These are phyloP conservation scores for Fusarium sterilihyphosum DNA, from an alignment of 2,329 filamentous ascomycete species.

Conservation along the genomic window DNA sequence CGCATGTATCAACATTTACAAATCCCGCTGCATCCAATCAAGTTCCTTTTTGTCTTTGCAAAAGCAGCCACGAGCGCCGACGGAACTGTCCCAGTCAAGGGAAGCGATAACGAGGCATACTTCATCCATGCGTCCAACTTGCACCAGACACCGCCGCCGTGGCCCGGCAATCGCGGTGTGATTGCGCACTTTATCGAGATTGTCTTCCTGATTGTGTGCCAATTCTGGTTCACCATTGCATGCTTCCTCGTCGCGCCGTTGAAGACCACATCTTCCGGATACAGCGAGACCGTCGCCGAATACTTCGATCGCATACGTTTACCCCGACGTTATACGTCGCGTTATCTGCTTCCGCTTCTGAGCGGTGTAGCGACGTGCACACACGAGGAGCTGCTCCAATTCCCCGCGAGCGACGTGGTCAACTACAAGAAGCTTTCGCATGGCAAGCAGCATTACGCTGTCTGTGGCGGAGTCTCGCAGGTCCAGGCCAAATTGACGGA, in stretches of 20 bases:
- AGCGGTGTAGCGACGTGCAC: constrained; percentile 65
- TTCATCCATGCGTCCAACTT: constrained; percentile 65
- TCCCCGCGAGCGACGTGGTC: constrained; percentile 63
- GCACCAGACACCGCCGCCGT: constrained; percentile 57
- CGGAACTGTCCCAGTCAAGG: constrained; percentile 11
- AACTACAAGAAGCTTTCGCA: constrained; percentile 60
- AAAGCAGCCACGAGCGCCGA: constrained; percentile 35
- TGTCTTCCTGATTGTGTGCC: constrained; percentile 56
- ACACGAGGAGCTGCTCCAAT: constrained; percentile 59
- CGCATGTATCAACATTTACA: constrained; percentile 66
- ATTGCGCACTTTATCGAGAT: constrained; percentile 56
- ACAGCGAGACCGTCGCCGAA: constrained; percentile 56
- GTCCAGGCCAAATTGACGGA: constrained; percentile 58
- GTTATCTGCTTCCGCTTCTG: constrained; percentile 65
- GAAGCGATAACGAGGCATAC: constrained; percentile 50
- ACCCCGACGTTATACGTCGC: constrained; percentile 56
- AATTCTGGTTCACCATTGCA: constrained; percentile 63
- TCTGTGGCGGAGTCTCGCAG: constrained; percentile 59
- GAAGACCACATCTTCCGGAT: not conserved
- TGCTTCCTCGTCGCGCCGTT: constrained; percentile 59
- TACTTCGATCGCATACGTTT: constrained; percentile 62
- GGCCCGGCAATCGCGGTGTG: constrained; percentile 51
- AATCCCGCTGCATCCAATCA: constrained; percentile 59
- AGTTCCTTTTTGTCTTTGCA: constrained; percentile 64
- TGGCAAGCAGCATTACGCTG: constrained; percentile 60